Evolutionary conservation across 2,329 filamentous ascomycete species (phyloP).

Genomic region (Cladobotryum mycophilum): DNA sequence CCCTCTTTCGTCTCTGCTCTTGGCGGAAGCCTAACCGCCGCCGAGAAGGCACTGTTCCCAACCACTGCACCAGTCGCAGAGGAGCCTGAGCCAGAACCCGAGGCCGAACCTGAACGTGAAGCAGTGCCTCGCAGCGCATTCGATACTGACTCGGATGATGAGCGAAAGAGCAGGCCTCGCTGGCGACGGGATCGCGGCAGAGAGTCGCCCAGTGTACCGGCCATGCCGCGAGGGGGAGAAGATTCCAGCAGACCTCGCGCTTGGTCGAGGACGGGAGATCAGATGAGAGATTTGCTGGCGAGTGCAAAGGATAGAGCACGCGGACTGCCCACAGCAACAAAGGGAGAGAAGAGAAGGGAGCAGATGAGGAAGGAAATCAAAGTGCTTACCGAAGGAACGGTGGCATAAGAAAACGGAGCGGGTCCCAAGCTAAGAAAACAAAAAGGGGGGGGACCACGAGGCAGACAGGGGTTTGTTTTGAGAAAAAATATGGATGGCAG

Average conservation of each 20-base stretch:
- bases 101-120: neutral
- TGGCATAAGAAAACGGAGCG: conserved; percentile 10
- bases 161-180: conserved; percentile 14
- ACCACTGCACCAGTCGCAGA: neutral
- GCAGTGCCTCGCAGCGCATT: conserved; percentile 23
- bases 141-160: conserved; percentile 27
- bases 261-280: conserved; percentile 17
- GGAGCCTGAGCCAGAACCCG: neutral
- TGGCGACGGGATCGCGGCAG: conserved; percentile 12
- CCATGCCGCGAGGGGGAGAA: conserved; percentile 1
- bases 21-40: neutral
- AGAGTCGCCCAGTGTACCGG: conserved; percentile 4
- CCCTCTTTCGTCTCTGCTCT: neutral
- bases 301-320: conserved; percentile 19
- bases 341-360: conserved; percentile 28
- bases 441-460: too few species aligned
- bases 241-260: neutral
- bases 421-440: too few species aligned
- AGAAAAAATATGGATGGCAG: too few species aligned
- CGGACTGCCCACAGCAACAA: conserved; percentile 14
- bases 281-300: conserved; percentile 19
- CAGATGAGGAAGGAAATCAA: conserved; percentile 32
- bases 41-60: neutral
- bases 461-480: too few species aligned
- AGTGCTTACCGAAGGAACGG: conserved; percentile 19